Evolutionary conservation across 2,329 filamentous ascomycete genomes (phyloP).

Genomic region (Neonectria sp.): DNA sequence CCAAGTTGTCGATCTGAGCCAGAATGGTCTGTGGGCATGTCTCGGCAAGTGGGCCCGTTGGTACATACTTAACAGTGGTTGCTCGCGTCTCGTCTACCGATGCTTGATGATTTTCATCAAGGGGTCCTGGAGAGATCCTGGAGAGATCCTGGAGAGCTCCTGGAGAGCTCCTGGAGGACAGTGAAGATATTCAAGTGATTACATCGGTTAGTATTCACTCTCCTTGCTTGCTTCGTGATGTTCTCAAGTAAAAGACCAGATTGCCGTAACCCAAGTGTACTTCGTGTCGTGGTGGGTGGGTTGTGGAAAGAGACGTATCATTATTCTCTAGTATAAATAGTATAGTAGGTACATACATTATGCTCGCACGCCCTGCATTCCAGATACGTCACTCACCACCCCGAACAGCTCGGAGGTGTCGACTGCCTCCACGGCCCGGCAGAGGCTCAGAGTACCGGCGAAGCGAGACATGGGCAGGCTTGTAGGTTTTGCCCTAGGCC

Average conservation of each 20-base stretch:
- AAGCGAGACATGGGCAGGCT: slow-evolving; percentile 8
- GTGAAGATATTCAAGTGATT: background rate
- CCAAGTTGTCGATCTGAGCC: slow-evolving; percentile 29
- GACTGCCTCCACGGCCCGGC: slow-evolving; percentile 15
- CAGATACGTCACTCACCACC: slow-evolving; percentile 19
- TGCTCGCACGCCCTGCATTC: slow-evolving; percentile 23
- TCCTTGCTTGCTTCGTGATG: too few relatives aligned
- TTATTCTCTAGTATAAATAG: background rate
- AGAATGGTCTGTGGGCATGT: background rate
- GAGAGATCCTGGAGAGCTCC: background rate
- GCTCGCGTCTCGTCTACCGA: background rate
- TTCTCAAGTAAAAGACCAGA: too few relatives aligned
- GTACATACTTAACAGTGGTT: slow-evolving; percentile 7
- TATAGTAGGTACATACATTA: background rate
- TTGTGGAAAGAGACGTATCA: too few relatives aligned
- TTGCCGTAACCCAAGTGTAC: too few relatives aligned
- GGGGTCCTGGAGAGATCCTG: slow-evolving; percentile 2
- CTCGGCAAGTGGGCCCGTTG: slow-evolving; percentile 18
- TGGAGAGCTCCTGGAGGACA: too few relatives aligned
- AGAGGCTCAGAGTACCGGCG: slow-evolving; percentile 1
- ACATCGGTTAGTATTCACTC: too few relatives aligned
- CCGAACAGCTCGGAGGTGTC: slow-evolving; percentile 11
- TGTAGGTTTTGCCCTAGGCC: slow-evolving; percentile 15
- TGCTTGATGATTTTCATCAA: background rate
- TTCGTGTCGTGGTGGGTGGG: too few relatives aligned